These are phyloP conservation scores for Umbelopsis sp. DNA, from an alignment of 371 early-diverging fungal genomes.

Conservation along the genomic window DNA sequence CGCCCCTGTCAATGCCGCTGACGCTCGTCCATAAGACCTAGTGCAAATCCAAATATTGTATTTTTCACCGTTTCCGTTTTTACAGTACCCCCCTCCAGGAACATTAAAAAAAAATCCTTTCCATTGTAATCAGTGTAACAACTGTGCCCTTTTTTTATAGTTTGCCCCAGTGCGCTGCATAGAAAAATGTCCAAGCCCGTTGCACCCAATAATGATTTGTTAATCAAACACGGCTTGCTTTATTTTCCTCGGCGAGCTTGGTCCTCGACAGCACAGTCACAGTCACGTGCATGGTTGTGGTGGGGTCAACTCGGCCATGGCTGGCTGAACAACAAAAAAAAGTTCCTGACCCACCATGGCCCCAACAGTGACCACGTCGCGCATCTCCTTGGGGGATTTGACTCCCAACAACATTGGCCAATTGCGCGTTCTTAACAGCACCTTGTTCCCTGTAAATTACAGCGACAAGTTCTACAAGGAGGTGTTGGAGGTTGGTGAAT, in stretches of 20 bases:
- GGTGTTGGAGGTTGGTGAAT: slow-evolving; percentile 71
- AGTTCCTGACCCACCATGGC: slow-evolving; percentile 24
- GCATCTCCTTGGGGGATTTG: slow-evolving; percentile 63
- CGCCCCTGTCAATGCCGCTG: slow-evolving; percentile 8
- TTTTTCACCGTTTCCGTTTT: background rate
- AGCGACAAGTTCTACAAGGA: slow-evolving; percentile 79
- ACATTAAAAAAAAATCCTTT: no score
- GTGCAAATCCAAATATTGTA: slow-evolving; percentile 12
- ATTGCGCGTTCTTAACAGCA: slow-evolving; percentile 76
- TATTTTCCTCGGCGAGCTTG: no score
- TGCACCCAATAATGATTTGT: no score
- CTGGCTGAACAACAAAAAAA: background rate
- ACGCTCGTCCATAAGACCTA: background rate
- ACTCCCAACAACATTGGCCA: slow-evolving; percentile 72
- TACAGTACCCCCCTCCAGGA: background rate
- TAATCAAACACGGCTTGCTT: no score
- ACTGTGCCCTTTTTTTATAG: no score
- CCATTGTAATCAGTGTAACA: no score
- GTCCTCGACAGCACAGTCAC: no score
- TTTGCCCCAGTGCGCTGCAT: no score
- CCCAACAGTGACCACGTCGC: slow-evolving; percentile 33
- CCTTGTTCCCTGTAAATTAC: slow-evolving; percentile 89
- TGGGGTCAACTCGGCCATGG: background rate
- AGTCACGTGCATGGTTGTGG: background rate
- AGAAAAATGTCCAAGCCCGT: no score